A percentile compares a stretch with the other conserved stretches of the same genome.
These are phyloP conservation scores for Saitozyma sp. DNA, from an alignment of 768 basidiomycete genomes.

Conservation along the genomic window DNA sequence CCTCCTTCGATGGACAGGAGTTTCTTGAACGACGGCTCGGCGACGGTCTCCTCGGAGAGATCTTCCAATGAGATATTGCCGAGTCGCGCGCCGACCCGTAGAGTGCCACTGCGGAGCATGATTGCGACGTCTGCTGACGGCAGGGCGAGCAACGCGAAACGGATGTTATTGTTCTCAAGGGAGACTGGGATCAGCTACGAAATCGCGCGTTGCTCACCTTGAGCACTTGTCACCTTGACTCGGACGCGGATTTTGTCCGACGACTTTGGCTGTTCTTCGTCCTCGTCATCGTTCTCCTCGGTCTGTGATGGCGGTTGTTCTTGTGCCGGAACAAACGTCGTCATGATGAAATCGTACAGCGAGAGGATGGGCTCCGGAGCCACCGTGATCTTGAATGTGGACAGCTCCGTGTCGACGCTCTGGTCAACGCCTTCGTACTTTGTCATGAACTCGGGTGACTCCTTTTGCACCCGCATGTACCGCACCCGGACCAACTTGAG, in stretches of 20 bases:
- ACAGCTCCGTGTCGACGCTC: slow-evolving; percentile 78
- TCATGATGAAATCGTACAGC: slow-evolving; percentile 95
- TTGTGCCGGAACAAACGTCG: slow-evolving; percentile 75
- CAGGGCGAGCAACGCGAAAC: slow-evolving; percentile 80
- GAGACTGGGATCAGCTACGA: slow-evolving; percentile 59
- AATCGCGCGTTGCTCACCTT: slow-evolving; percentile 58
- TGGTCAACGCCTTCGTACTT: slow-evolving; percentile 84
- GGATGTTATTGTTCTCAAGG: slow-evolving; percentile 68
- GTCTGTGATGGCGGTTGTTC: slow-evolving; percentile 5
- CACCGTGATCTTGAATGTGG: slow-evolving; percentile 83
- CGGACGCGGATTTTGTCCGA: slow-evolving; percentile 72
- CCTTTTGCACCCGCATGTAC: slow-evolving; percentile 75
- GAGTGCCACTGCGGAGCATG: slow-evolving; percentile 67
- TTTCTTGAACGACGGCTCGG: slow-evolving; percentile 71
- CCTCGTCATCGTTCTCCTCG: slow-evolving; percentile 3
- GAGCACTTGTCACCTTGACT: slow-evolving; percentile 78
- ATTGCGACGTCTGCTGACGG: slow-evolving; percentile 86
- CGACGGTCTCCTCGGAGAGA: slow-evolving; percentile 53
- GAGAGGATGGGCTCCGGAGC: slow-evolving; percentile 87
- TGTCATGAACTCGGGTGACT: slow-evolving; percentile 79
- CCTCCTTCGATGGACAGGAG: slow-evolving; percentile 90
- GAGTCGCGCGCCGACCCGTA: slow-evolving; percentile 76
- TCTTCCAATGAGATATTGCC: slow-evolving; percentile 82
- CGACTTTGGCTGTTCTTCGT: slow-evolving; percentile 8
- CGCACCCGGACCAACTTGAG: slow-evolving; percentile 71